Evolutionary conservation across 2,329 filamentous ascomycete species (phyloP), one percentile per base, ranked within the genome.

Genomic region (Diplodia intermedia): DNA sequence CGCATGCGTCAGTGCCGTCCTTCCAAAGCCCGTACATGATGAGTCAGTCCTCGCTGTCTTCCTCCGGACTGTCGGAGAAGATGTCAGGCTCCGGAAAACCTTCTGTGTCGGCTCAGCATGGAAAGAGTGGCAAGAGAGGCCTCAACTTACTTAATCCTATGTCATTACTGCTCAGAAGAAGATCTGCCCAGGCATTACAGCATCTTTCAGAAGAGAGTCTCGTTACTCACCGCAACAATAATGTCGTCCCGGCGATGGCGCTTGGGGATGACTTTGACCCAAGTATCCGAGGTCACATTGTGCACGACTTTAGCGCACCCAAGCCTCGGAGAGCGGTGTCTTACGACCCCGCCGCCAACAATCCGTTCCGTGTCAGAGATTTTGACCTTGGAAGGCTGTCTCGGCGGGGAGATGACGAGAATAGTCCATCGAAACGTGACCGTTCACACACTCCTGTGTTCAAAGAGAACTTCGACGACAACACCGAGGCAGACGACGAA

Each of bases 251-350:
- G 2, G 82, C 84, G 2, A 81, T 86, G 65, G 56, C 71, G 1
- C 55, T 79, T 26, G 86, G 86, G 2, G 86, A 87, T 68, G 85
- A 88, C 72, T 89, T 88, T 72, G 87, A 89, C 71, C 87, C 87
- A 14, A 82, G 87, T 65, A 90, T 89, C 69, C 83, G 86, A 65
- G 88, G 88, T 20, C 88, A 85, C 60, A 84, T 87, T 26, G 82
- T 90, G 1, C 88, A 90, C 77, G 88, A 90, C 72, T 90, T 90
- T 75, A 89, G 86, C 60, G 86, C 85, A 4, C 88, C 88, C 6
- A 81, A 86, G 63, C 79, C 56, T 9, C 33, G 66, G 56, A 43
- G 66, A 36, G 52, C 56, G 4, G 56, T 62, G 36, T 68, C 66
- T 31, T 55, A 69, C 55, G 65, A 61, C 6, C 54, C 50, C 29